A percentile compares a stretch with the other conserved stretches of the same genome.
Conservation (phyloP, 495 filamentous ascomycete genomes). For the Cenococcum geophilum region DNA sequence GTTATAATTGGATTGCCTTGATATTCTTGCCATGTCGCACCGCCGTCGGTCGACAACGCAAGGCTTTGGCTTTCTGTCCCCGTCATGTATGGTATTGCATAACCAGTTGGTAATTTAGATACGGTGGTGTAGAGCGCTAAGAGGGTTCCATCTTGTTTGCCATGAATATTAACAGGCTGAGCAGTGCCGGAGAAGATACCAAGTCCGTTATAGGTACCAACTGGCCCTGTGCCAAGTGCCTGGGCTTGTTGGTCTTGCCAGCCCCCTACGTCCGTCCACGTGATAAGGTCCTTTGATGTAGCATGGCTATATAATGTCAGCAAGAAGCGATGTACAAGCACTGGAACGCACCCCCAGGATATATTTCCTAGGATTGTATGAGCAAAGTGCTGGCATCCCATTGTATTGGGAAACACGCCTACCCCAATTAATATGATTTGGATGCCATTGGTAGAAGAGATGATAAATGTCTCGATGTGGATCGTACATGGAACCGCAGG, state of each 20-base stretch:
- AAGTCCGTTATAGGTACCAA: constrained; percentile 43
- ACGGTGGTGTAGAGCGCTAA: constrained; percentile 50
- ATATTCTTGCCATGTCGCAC: constrained; percentile 46
- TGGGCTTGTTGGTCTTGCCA: constrained; percentile 39
- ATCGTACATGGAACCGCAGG: constrained; percentile 52
- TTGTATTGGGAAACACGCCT: neutral
- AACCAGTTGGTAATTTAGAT: constrained; percentile 47
- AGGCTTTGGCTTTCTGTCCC: constrained; percentile 49
- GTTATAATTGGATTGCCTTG: constrained; percentile 47
- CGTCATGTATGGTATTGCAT: constrained; percentile 43
- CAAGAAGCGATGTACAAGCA: neutral
- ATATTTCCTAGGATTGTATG: constrained; percentile 36
- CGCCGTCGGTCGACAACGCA: constrained; percentile 47
- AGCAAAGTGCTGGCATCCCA: constrained; percentile 1
- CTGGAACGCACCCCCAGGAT: constrained; percentile 39
- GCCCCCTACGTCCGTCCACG: constrained; percentile 37
- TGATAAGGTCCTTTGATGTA: constrained; percentile 26
- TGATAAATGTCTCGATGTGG: constrained; percentile 39
- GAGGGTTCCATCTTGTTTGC: constrained; percentile 42
- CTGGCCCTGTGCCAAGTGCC: constrained; percentile 31
- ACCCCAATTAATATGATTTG: constrained; percentile 41
- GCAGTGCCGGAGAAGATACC: constrained; percentile 52
- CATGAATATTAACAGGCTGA: constrained; percentile 42
- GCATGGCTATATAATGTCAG: constrained; percentile 17
- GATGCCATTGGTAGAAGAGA: constrained; percentile 42